phyloP scores from a whole-genome alignment of 257 asterid species.

The Verbascum thapsus region DNA sequence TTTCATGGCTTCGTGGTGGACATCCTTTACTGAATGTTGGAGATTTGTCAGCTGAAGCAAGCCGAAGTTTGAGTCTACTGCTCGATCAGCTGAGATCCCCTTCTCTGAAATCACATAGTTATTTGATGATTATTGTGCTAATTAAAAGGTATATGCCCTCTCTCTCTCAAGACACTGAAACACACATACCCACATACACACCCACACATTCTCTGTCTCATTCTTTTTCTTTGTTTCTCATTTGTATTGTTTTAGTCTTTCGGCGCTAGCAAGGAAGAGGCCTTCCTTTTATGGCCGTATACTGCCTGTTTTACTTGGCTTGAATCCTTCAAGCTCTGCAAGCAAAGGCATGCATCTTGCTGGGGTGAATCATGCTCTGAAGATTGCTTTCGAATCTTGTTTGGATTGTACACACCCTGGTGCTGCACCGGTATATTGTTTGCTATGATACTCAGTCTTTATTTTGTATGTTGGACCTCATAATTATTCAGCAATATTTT shows the following conservation, averaged over 20 bases:
- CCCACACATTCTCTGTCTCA: slow-evolving; percentile 16
- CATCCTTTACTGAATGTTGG: slow-evolving; percentile 84
- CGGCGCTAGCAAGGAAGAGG: slow-evolving; percentile 88
- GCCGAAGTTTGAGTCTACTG: slow-evolving; percentile 72
- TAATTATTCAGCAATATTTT: slow-evolving; percentile 20
- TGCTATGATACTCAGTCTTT: slow-evolving; percentile 19
- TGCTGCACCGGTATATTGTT: slow-evolving; percentile 89
- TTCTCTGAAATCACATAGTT: slow-evolving; percentile 69
- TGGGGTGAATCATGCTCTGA: slow-evolving; percentile 79
- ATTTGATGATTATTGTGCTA: slow-evolving; percentile 75
- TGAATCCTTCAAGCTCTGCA: slow-evolving; percentile 71
- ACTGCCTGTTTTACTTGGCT: slow-evolving; percentile 86
- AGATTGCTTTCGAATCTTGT: slow-evolving; percentile 88
- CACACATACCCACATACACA: neutral
- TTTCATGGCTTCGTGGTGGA: slow-evolving; percentile 97
- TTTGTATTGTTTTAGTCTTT: slow-evolving; percentile 59
- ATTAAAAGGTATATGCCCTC: slow-evolving; percentile 61
- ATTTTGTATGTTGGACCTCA: slow-evolving; percentile 16
- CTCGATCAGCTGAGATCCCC: slow-evolving; percentile 94
- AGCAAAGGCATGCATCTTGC: slow-evolving; percentile 66
- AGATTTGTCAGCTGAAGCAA: slow-evolving; percentile 91
- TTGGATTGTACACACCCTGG: slow-evolving; percentile 88
- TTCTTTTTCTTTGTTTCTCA: slow-evolving; percentile 25
- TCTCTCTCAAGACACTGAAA: slow-evolving; percentile 24
- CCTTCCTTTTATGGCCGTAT: slow-evolving; percentile 98